phyloP scores from a whole-genome alignment of 768 basidiomycete genomes.

The Boletus rubescentipes region DNA sequence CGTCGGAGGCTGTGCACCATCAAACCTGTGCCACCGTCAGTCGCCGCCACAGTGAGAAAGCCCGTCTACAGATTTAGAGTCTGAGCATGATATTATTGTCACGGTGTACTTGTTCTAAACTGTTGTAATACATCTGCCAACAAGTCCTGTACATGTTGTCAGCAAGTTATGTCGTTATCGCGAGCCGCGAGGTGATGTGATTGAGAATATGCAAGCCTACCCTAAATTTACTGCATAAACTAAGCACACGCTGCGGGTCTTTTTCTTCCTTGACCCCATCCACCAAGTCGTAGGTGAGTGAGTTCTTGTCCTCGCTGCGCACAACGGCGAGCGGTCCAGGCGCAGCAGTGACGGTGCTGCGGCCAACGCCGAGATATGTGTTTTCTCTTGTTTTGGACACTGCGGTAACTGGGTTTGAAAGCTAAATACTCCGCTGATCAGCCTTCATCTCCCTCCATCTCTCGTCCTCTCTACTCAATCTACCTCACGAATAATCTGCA shows the following conservation, averaged over 20 bases:
- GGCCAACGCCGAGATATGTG: conserved; percentile 1
- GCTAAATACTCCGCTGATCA: conserved; percentile 25
- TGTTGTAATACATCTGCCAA: background rate
- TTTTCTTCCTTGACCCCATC: background rate
- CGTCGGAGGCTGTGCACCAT: background rate
- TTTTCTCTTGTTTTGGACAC: conserved; percentile 23
- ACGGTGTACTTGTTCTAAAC: background rate
- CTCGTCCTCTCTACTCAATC: conserved; percentile 19
- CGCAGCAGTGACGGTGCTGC: background rate
- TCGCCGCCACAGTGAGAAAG: background rate
- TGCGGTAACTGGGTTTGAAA: conserved; percentile 21
- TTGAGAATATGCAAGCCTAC: background rate
- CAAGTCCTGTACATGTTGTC: background rate
- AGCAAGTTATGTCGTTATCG: too few species aligned
- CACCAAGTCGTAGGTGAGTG: background rate
- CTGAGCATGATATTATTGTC: background rate
- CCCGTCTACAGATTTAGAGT: background rate
- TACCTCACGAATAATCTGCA: conserved; percentile 24
- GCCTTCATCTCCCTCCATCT: conserved; percentile 20
- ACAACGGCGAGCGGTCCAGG: background rate
- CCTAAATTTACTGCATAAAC: background rate
- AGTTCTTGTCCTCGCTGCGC: background rate
- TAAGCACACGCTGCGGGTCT: background rate
- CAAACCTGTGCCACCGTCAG: background rate
- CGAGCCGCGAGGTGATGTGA: background rate